Evolutionary conservation across 352 stramenopile species (phyloP).

Genomic region (Phytopythium ostracodes): DNA sequence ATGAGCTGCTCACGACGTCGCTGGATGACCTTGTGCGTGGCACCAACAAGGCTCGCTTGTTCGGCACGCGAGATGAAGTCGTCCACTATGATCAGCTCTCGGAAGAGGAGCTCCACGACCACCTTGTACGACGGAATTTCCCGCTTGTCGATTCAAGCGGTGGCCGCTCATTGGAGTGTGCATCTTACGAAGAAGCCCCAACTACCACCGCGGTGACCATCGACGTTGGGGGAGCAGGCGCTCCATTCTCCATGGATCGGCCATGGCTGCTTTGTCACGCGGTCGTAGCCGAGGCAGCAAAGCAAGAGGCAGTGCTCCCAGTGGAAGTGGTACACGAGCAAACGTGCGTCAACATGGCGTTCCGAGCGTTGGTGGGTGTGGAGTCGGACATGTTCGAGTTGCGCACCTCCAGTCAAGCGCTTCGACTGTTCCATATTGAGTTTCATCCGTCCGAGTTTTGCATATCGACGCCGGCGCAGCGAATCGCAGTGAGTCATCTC

Average conservation of each 20-base stretch:
- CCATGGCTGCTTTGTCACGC: conserved; percentile 31
- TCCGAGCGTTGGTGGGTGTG: conserved; percentile 53
- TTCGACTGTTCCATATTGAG: conserved; percentile 30
- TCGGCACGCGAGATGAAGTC: background rate
- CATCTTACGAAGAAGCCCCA: background rate
- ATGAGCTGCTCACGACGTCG: background rate
- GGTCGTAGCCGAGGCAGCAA: conserved; percentile 12
- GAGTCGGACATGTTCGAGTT: conserved; percentile 52
- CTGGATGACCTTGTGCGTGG: conserved; percentile 10
- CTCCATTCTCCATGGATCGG: conserved; percentile 28
- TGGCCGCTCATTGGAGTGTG: background rate
- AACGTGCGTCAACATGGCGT: conserved; percentile 40
- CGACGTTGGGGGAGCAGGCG: background rate
- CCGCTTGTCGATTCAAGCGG: background rate
- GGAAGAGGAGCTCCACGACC: conserved; percentile 10
- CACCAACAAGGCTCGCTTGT: background rate
- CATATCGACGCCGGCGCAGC: conserved; percentile 18
- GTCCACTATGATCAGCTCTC: conserved; percentile 7
- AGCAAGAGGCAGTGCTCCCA: conserved; percentile 5
- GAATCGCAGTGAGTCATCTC: conserved; percentile 39
- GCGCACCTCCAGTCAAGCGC: conserved; percentile 3
- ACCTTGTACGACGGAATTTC: conserved; percentile 2
- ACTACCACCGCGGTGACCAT: background rate
- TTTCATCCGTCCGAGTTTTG: conserved; percentile 21
- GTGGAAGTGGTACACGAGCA: conserved; percentile 41